phyloP scores from a whole-genome alignment of 805 yeast species.

The Nematodospora valgi region DNA sequence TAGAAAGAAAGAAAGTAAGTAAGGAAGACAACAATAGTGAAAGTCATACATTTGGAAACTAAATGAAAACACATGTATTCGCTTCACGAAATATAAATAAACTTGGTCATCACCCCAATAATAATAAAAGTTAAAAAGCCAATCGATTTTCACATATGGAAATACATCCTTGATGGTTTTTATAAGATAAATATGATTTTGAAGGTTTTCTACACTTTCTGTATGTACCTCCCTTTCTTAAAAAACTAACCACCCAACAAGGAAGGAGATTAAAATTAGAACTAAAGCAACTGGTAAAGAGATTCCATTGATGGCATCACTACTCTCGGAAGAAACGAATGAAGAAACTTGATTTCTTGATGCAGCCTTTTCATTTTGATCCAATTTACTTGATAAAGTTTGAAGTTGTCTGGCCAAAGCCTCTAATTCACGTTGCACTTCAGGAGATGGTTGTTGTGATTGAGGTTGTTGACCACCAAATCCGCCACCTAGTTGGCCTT shows the following conservation, averaged over 20 bases:
- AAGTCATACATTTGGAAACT: too few relatives aligned
- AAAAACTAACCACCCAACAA: slow-evolving; percentile 72
- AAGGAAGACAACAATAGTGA: too few relatives aligned
- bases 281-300: slow-evolving; percentile 51
- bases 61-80: too few relatives aligned
- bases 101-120: too few relatives aligned
- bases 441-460: slow-evolving; percentile 16
- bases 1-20: too few relatives aligned
- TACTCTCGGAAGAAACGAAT: slow-evolving; percentile 5
- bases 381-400: slow-evolving; percentile 42
- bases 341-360: slow-evolving; percentile 1
- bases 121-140: too few relatives aligned
- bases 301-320: slow-evolving; percentile 43
- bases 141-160: too few relatives aligned
- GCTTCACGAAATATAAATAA: too few relatives aligned
- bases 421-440: slow-evolving; percentile 37
- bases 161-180: too few relatives aligned
- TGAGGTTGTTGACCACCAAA: slow-evolving; percentile 2
- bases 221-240: too few relatives aligned
- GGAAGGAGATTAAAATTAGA: slow-evolving; percentile 48
- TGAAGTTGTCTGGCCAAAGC: slow-evolving; percentile 31
- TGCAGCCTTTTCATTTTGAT: slow-evolving; percentile 28
- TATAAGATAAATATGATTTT: too few relatives aligned
- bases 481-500: neutral
- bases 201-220: too few relatives aligned